Evolutionary conservation across 1,284 basidiomycete genomes (phyloP).

Genomic region (Austroboletus novae-zelandiae): DNA sequence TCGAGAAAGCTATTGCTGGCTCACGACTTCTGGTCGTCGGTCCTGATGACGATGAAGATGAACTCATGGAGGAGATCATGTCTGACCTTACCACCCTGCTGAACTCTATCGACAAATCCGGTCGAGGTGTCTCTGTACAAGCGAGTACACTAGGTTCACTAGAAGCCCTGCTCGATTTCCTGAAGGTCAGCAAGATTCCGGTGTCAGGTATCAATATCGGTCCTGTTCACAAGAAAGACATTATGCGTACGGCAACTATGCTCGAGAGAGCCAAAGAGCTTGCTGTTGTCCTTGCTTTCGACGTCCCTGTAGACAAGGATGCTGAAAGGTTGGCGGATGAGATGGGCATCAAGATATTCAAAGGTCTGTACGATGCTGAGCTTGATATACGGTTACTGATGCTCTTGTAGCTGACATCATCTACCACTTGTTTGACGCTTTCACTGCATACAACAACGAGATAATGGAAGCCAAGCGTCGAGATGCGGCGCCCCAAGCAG

Average conservation of each 20-base stretch:
- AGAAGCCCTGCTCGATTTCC: constrained; percentile 95
- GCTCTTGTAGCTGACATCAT: constrained; percentile 83
- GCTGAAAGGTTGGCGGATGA: constrained; percentile 91
- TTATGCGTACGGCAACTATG: constrained; percentile 94
- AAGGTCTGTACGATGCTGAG: constrained; percentile 49
- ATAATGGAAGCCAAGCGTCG: constrained; percentile 90
- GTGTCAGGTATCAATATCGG: constrained; percentile 98
- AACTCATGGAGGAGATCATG: constrained; percentile 95
- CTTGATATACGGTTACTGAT: constrained; percentile 2
- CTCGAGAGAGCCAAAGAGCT: constrained; percentile 95
- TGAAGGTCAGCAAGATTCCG: constrained; percentile 94
- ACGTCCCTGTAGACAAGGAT: constrained; percentile 92
- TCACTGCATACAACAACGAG: constrained; percentile 94
- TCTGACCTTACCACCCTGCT: constrained; percentile 89
- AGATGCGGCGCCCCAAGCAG: constrained; percentile 92
- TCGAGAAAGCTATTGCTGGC: constrained; percentile 99
- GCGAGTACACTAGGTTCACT: constrained; percentile 97
- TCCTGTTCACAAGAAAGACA: constrained; percentile 94
- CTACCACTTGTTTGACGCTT: constrained; percentile 97
- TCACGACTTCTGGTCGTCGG: constrained; percentile 90
- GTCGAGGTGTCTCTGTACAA: constrained; percentile 96
- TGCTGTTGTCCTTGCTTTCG: constrained; percentile 95
- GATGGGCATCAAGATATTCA: constrained; percentile 92
- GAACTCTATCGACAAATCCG: constrained; percentile 92
- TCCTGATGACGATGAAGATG: constrained; percentile 95